phyloP scores from a whole-genome alignment of 2,329 filamentous ascomycete species.

The Apiospora rasikravindrae region DNA sequence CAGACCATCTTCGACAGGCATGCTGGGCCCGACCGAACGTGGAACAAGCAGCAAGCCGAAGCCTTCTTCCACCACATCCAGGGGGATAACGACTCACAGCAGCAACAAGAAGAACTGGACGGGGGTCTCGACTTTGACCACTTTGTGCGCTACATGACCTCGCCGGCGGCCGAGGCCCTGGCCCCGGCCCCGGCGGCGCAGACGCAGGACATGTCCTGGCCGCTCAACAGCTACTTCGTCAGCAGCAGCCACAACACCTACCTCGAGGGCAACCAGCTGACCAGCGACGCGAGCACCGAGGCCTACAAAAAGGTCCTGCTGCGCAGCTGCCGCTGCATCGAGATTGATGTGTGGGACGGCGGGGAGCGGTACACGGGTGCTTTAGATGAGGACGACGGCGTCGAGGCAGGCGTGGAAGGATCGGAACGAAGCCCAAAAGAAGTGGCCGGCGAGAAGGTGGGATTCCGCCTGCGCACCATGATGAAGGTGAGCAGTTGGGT shows the following conservation, averaged over 20 bases:
- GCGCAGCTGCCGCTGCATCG: conserved; percentile 86
- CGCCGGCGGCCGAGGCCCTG: conserved; percentile 48
- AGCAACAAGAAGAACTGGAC: conserved; percentile 20
- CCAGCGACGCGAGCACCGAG: conserved; percentile 83
- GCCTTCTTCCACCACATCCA: conserved; percentile 10
- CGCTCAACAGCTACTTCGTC: conserved; percentile 89
- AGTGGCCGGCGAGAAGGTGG: background rate
- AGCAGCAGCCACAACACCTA: conserved; percentile 97
- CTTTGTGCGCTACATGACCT: conserved; percentile 62
- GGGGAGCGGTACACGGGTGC: conserved; percentile 72
- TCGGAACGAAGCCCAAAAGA: conserved; percentile 52
- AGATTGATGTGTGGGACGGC: conserved; percentile 95
- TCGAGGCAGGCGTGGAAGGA: conserved; percentile 45
- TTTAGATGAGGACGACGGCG: conserved; percentile 54
- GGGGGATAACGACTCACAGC: conserved; percentile 33
- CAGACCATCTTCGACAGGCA: background rate
- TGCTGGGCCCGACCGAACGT: background rate
- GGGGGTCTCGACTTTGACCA: conserved; percentile 47
- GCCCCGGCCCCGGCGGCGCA: conserved; percentile 40
- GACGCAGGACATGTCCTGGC: conserved; percentile 67
- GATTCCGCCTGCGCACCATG: background rate
- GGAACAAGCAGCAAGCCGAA: background rate
- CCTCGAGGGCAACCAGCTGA: conserved; percentile 85
- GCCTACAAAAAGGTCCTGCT: conserved; percentile 85
- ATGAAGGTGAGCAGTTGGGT: conserved; percentile 9